A percentile compares a stretch with the other conserved stretches of the same genome.
Conservation (phyloP, 1,284 basidiomycete genomes). For the Papiliotrema terrestris region DNA sequence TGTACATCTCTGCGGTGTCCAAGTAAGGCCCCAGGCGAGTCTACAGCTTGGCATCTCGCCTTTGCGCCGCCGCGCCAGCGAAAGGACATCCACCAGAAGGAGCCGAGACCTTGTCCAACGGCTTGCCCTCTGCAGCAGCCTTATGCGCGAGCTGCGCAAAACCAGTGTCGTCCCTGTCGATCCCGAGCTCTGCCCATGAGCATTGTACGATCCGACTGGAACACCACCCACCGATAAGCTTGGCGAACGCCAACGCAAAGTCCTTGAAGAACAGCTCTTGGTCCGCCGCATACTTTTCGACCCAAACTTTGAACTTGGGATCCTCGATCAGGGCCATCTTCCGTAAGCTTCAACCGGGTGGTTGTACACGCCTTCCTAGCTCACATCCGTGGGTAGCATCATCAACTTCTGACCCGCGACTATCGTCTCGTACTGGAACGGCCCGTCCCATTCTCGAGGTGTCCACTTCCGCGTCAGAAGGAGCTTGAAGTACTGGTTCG, state of each 20-base stretch:
- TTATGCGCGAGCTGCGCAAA: slow-evolving; percentile 43
- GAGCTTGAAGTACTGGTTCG: slow-evolving; percentile 53
- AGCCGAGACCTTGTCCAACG: slow-evolving; percentile 29
- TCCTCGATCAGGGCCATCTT: slow-evolving; percentile 51
- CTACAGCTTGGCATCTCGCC: slow-evolving; percentile 28
- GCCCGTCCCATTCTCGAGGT: slow-evolving; percentile 55
- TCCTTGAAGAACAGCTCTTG: slow-evolving; percentile 56
- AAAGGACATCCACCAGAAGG: slow-evolving; percentile 42
- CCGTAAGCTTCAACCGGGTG: slow-evolving; percentile 5
- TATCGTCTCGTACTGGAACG: slow-evolving; percentile 51
- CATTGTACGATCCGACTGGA: background rate
- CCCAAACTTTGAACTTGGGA: slow-evolving; percentile 47
- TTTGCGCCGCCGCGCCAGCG: slow-evolving; percentile 22
- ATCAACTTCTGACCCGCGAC: slow-evolving; percentile 54
- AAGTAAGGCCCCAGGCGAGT: background rate
- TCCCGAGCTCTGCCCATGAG: slow-evolving; percentile 45
- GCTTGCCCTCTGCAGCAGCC: slow-evolving; percentile 41
- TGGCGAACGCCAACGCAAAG: slow-evolving; percentile 51
- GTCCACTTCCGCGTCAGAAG: slow-evolving; percentile 54
- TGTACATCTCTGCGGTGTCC: too few species aligned
- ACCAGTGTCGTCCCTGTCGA: slow-evolving; percentile 47
- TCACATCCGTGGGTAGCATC: slow-evolving; percentile 55
- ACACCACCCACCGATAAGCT: slow-evolving; percentile 39
- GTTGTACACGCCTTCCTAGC: too few species aligned
- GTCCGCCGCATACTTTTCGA: slow-evolving; percentile 54